Base-by-base conservation (phyloP, 78 protist species). In the Dictyostelium firmibasis region DNA sequence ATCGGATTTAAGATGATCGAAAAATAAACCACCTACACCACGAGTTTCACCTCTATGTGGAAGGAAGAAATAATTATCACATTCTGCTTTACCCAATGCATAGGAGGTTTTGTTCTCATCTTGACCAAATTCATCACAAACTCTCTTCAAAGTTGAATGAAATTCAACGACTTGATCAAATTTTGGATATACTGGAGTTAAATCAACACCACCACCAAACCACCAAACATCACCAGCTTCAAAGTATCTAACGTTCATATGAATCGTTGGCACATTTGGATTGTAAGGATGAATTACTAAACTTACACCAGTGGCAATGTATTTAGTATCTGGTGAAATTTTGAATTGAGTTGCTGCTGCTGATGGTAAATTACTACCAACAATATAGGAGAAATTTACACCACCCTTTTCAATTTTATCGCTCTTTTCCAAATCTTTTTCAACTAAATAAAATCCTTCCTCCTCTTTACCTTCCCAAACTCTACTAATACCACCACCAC, bases 191-290 rank as follows among this genome's bases (percentile, higher is more conserved):
- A 88, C 95, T 33, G 97, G 97, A 5, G 97, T 96, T 47, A 96
- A 72, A 67, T 96, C 97, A 8, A 93, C 70, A 57, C 96, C 97
- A 31, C 97, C 97, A 6, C 97, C 97, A 53, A 96, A 96, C 97
- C 97, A 96, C 96, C 96, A 96, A n/a, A 8, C 33, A 18, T 41
- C 82, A 23, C 96, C 97, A 8, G 96, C 94, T 23, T 93, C 94
- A 78, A 96, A 96, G 91, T 89, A 96, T 6, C 97, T 27, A 1
- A 89, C 87, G 72, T 96, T 96, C 95, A 96, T 84, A 79, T 96
- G 97, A 47, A 96, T 85, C 9, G 97, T 96, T 23, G 97, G 97
- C 0, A 92, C 74, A 85, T 72, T 82, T 67, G 97, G 97, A 36
- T 81, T 96, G 23, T 75, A 83, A 18, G 97, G 92, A 38, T 96